Conservation (phyloP, 2,329 filamentous ascomycete species). For the Colletotrichum chrysophilum region DNA sequence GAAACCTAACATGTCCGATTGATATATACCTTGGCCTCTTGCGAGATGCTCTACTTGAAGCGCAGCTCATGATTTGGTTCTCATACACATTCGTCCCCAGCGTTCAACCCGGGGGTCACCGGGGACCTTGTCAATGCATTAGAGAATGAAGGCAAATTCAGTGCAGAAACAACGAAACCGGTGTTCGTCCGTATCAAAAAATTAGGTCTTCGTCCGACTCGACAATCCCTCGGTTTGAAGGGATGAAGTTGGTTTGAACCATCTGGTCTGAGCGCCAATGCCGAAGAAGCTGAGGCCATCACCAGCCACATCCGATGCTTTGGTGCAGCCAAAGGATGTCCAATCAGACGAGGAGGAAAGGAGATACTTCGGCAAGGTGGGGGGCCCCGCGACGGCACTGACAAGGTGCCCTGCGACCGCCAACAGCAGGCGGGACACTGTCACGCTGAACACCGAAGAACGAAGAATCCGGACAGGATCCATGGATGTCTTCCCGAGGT, state of each 20-base stretch:
- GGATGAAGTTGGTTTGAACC: background rate
- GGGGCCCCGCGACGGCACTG: background rate
- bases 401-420: background rate
- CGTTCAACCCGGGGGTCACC: background rate
- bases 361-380: conserved; percentile 3
- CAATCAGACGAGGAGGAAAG: background rate
- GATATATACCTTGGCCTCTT: background rate
- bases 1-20: background rate
- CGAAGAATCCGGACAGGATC: background rate
- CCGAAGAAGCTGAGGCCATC: background rate
- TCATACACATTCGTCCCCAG: background rate
- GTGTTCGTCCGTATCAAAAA: background rate
- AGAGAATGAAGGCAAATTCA: background rate
- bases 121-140: background rate
- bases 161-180: background rate
- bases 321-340: background rate
- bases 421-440: background rate
- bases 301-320: background rate
- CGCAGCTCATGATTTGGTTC: background rate
- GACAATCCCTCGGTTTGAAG: background rate
- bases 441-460: background rate
- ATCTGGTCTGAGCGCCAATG: background rate
- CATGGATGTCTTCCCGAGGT: background rate
- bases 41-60: background rate
- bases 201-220: background rate